Base-by-base conservation (phyloP, 2,329 filamentous ascomycete genomes). In the Colletotrichum sp. region DNA sequence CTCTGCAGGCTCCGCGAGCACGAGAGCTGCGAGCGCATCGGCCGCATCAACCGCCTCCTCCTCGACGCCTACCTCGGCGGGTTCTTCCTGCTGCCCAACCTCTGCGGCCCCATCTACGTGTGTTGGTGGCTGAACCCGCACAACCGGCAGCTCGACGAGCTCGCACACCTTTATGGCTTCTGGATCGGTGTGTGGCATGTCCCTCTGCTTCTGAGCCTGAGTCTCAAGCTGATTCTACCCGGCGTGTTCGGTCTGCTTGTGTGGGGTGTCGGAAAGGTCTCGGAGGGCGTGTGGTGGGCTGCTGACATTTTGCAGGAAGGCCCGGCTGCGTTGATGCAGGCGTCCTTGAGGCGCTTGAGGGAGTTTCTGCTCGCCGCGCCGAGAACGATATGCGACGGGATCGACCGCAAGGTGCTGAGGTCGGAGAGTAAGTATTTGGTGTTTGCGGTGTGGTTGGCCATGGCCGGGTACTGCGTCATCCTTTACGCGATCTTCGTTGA, bases 401-500 rank as follows among this genome's bases (percentile, higher is more conserved):
- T 76, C 21, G 70, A 76, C 26, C 57, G 74, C 21, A n/a, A 21
- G 8, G 13, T 74, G 1, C 57, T 76, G 3, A 3, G 70, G 10
- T 28, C 74, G 3, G 74, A 76, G 59, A 28, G 44, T 16, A 24
- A 21, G 12, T 59, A 73, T 28, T 21, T 78, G 63, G 78, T 77
- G 60, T 68, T 55, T 2, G 77, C 78, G n/a, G 44, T 15, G 71
- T 75, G 10, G 63, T 65, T 26, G 79, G 78, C 3, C 77, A 78
- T 34, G 44, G 55, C n/a, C 73, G 28, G 13, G 8, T 62, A 32
- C 28, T 32, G 59, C 18, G 26, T 62, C 9, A 62, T 80, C 55
- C 71, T 77, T 8, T 70, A 81, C 71, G 73, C 72, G 12, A 78
- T 77, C 39, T 74, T 69, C 1, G 18, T 74, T 9, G 64, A 73